Percentiles rank a stretch among this genome's conserved stretches.
These are phyloP conservation scores for Diplodia seriata DNA, from an alignment of 2,329 filamentous ascomycete genomes.

Conservation along the genomic window DNA sequence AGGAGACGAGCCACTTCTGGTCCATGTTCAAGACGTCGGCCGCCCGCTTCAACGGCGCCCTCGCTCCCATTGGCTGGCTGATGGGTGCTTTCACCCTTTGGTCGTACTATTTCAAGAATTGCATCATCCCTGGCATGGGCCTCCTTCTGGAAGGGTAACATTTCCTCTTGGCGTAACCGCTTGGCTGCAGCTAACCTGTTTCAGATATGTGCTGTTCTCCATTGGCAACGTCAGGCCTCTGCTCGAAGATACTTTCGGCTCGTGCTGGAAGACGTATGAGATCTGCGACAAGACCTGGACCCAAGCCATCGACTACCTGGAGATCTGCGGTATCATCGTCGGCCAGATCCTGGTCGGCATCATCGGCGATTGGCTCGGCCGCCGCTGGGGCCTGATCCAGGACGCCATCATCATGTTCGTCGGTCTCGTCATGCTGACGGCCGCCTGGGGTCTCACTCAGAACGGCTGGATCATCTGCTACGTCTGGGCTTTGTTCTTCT, in stretches of 20 bases:
- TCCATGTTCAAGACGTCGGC: slow-evolving; percentile 83
- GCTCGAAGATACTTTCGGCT: slow-evolving; percentile 75
- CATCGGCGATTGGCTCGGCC: slow-evolving; percentile 80
- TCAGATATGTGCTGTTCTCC: slow-evolving; percentile 90
- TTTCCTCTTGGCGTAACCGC: slow-evolving; percentile 17
- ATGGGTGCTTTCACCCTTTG: slow-evolving; percentile 59
- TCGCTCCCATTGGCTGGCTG: slow-evolving; percentile 31
- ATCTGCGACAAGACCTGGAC: slow-evolving; percentile 83
- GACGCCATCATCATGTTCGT: slow-evolving; percentile 94
- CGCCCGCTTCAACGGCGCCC: slow-evolving; percentile 17
- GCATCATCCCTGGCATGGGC: slow-evolving; percentile 89
- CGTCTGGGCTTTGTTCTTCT: slow-evolving; percentile 92
- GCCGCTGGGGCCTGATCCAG: slow-evolving; percentile 94
- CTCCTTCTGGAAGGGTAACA: slow-evolving; percentile 81
- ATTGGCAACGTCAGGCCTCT: slow-evolving; percentile 91
- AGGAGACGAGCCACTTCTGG: slow-evolving; percentile 73
- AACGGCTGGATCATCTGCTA: slow-evolving; percentile 99
- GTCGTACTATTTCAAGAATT: slow-evolving; percentile 85
- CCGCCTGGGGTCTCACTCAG: slow-evolving; percentile 83
- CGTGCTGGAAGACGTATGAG: slow-evolving; percentile 73
- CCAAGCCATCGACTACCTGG: slow-evolving; percentile 84
- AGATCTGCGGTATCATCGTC: slow-evolving; percentile 93
- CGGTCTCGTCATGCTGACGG: slow-evolving; percentile 88
- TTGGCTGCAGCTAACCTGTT: slow-evolving; percentile 30
- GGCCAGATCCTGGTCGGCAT: slow-evolving; percentile 89